Conservation (phyloP, 2,329 filamentous ascomycete species). For the Pestalotiopsis sp. region DNA sequence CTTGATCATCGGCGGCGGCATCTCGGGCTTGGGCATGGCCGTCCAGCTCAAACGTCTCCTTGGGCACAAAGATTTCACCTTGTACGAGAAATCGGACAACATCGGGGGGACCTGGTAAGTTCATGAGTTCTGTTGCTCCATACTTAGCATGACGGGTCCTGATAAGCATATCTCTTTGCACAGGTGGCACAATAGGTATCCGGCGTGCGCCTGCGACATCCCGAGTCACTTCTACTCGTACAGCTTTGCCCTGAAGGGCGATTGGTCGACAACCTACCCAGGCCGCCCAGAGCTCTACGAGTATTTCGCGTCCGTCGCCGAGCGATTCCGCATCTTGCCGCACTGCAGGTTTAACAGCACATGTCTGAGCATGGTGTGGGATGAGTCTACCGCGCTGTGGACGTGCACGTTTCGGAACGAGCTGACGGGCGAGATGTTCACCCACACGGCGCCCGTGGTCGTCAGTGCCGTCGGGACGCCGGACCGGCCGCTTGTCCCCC, state of each 20-base stretch:
- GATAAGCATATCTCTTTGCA: too few relatives aligned
- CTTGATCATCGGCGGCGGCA: constrained; percentile 50
- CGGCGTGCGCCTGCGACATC: constrained; percentile 14
- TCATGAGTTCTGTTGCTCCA: too few relatives aligned
- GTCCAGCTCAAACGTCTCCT: constrained; percentile 40
- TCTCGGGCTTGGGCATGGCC: constrained; percentile 45
- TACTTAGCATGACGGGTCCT: too few relatives aligned
- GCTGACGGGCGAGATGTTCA: background rate
- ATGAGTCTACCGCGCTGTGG: background rate
- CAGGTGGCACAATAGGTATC: background rate
- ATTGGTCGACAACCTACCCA: constrained; percentile 24
- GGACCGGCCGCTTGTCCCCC: background rate
- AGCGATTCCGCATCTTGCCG: too few relatives aligned
- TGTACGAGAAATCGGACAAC: background rate
- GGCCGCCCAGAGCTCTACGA: constrained; percentile 14
- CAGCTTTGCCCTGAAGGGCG: constrained; percentile 30
- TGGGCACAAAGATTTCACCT: constrained; percentile 33
- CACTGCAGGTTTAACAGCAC: too few relatives aligned
- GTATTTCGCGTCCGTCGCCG: constrained; percentile 10
- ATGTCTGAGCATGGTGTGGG: background rate
- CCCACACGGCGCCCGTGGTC: background rate
- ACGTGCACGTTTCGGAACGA: background rate
- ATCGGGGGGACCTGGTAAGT: background rate
- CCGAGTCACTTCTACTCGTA: constrained; percentile 30
- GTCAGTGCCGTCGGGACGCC: background rate